phyloP scores from a whole-genome alignment of 148 eudicot species.

The Spergularia marina region DNA sequence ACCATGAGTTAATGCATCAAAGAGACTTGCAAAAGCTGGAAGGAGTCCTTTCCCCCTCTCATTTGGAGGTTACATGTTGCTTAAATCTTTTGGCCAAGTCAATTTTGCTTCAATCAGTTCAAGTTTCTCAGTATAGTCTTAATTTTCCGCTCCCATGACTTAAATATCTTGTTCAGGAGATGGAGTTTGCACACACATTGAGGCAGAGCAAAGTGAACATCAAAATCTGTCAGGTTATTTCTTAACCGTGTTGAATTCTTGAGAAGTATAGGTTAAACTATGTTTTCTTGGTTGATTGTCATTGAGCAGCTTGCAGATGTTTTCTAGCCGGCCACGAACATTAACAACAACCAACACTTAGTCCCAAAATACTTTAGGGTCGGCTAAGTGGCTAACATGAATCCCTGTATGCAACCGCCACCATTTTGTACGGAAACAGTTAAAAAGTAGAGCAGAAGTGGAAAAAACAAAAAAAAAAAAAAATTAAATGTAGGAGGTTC shows the following conservation, averaged over 20 bases:
- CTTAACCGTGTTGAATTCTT: conserved; percentile 14
- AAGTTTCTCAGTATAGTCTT: neutral
- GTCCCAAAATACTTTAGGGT: too few relatives aligned
- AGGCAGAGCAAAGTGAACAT: conserved; percentile 94
- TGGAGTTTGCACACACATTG: conserved; percentile 97
- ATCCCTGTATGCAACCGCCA: too few relatives aligned
- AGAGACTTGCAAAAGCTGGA: conserved; percentile 93
- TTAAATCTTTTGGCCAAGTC: neutral
- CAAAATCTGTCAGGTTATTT: conserved; percentile 84
- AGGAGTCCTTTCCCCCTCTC: conserved; percentile 98
- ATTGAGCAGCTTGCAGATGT: neutral
- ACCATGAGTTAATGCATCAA: conserved; percentile 83
- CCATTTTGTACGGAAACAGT: too few relatives aligned
- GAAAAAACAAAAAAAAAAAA: too few relatives aligned
- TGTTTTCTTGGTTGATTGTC: neutral
- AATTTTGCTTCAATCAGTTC: neutral
- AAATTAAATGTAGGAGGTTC: too few relatives aligned
- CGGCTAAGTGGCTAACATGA: too few relatives aligned
- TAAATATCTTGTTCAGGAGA: conserved; percentile 51
- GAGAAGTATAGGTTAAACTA: neutral
- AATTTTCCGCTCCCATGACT: neutral
- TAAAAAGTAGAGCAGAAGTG: neutral
- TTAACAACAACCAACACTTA: too few relatives aligned
- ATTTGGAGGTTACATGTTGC: conserved; percentile 71
- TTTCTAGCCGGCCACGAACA: too few relatives aligned